A percentile compares a stretch with the other conserved stretches of the same genome.
These are phyloP conservation scores for Ophiocordyceps polyrhachis-furcata DNA, from an alignment of 2,329 filamentous ascomycete species.

Conservation along the genomic window DNA sequence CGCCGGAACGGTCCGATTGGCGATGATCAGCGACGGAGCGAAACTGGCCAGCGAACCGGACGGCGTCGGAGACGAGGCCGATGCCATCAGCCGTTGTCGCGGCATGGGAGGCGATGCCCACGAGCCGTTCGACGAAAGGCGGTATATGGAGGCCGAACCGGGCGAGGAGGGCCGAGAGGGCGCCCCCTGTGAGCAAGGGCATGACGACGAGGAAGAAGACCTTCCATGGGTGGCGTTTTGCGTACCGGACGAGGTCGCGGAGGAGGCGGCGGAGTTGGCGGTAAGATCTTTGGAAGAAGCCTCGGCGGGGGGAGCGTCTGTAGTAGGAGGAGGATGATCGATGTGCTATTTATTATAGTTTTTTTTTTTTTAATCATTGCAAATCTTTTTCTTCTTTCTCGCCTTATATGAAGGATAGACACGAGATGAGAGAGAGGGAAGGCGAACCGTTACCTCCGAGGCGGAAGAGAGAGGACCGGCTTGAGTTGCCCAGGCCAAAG, in stretches of 20 bases:
- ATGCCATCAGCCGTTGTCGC: constrained; percentile 26
- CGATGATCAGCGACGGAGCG: constrained; percentile 7
- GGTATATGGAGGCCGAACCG: constrained; percentile 68
- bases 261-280: constrained; percentile 62
- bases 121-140: constrained; percentile 36
- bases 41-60: constrained; percentile 29
- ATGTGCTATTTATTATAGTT: constrained; percentile 11
- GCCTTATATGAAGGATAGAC: neutral
- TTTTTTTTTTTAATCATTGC: neutral
- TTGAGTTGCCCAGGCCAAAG: constrained; percentile 25
- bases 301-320: constrained; percentile 63
- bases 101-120: constrained; percentile 32
- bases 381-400: too few relatives aligned
- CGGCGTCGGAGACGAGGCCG: constrained; percentile 34
- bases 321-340: constrained; percentile 48
- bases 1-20: neutral
- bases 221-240: constrained; percentile 67
- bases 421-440: neutral
- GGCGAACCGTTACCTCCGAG: constrained; percentile 10
- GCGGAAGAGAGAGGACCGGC: constrained; percentile 27
- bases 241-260: constrained; percentile 64
- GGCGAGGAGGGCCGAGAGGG: constrained; percentile 56
- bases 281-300: constrained; percentile 57
- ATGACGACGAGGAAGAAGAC: constrained; percentile 75
- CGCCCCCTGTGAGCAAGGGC: constrained; percentile 71